Percentiles rank a stretch among this genome's conserved stretches.
phyloP scores from a whole-genome alignment of 225 moss, liverwort and hornwort species.

The Sphagnum contortum region DNA sequence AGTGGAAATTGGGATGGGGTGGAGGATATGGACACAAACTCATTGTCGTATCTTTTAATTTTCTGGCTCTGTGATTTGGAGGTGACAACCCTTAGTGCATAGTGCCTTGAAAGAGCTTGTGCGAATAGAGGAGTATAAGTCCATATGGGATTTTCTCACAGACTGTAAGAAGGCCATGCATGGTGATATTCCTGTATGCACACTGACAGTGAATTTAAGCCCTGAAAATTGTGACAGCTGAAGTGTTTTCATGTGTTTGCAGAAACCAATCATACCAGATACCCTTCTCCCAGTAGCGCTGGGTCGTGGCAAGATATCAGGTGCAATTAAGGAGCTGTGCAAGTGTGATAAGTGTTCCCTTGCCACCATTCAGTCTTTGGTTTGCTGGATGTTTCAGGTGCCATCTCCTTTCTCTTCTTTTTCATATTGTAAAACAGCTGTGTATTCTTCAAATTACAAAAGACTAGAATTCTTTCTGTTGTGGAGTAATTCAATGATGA shows the following conservation, averaged over 20 bases:
- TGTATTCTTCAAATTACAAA: no score
- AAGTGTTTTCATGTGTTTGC: background rate
- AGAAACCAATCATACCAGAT: slow-evolving; percentile 59
- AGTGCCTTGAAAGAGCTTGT: no score
- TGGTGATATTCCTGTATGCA: no score
- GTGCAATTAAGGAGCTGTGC: slow-evolving; percentile 49
- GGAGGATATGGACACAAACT: slow-evolving; percentile 35
- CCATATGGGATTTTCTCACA: no score
- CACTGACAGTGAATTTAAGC: no score
- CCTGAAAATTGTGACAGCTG: no score
- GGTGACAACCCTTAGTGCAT: slow-evolving; percentile 10
- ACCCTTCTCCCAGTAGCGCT: slow-evolving; percentile 42
- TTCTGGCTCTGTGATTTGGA: slow-evolving; percentile 52
- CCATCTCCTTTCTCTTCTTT: background rate
- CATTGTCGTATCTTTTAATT: slow-evolving; percentile 43
- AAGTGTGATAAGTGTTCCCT: slow-evolving; percentile 41
- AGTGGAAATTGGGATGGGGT: slow-evolving; percentile 42
- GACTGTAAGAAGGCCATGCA: no score
- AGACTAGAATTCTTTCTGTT: no score
- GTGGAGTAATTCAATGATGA: no score
- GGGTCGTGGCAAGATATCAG: slow-evolving; percentile 53
- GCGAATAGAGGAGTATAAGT: no score
- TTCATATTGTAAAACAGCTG: background rate
- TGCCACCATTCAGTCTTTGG: slow-evolving; percentile 62
- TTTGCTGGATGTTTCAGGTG: slow-evolving; percentile 78